A percentile compares a stretch with the other conserved stretches of the same genome.
Conservation (phyloP, 306 rosid species). For the Dalbergia cultrata region DNA sequence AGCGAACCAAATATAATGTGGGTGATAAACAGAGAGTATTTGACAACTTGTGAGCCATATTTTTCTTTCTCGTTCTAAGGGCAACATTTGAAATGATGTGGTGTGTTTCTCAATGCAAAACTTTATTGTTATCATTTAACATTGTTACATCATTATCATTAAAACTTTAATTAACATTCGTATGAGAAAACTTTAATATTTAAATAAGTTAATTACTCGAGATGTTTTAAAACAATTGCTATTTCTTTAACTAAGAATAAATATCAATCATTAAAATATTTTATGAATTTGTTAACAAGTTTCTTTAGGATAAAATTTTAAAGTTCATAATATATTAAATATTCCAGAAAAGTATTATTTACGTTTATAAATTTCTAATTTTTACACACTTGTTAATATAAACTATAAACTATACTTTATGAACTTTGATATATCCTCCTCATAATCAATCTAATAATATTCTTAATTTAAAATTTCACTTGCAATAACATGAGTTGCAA, state of each 20-base stretch:
- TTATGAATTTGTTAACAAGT: neutral
- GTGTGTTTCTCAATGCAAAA: neutral
- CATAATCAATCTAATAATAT: too few relatives aligned
- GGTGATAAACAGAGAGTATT: neutral
- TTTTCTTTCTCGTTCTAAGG: neutral
- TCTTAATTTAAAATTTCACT: too few relatives aligned
- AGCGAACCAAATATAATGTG: neutral
- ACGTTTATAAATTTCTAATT: too few relatives aligned
- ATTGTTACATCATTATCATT: neutral
- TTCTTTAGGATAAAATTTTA: neutral
- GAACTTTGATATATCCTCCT: too few relatives aligned
- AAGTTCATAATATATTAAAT: too few relatives aligned
- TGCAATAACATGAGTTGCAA: too few relatives aligned
- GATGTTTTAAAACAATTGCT: neutral
- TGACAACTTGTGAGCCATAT: neutral
- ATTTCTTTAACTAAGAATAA: neutral
- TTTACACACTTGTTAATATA: neutral
- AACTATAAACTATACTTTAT: too few relatives aligned
- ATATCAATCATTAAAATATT: neutral
- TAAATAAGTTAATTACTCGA: neutral
- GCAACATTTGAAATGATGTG: neutral
- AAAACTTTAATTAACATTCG: neutral
- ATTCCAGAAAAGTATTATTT: too few relatives aligned
- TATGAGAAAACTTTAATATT: neutral
- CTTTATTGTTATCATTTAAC: neutral